phyloP scores from a whole-genome alignment of 306 rosid genomes.

The Inga leiocalycina region DNA sequence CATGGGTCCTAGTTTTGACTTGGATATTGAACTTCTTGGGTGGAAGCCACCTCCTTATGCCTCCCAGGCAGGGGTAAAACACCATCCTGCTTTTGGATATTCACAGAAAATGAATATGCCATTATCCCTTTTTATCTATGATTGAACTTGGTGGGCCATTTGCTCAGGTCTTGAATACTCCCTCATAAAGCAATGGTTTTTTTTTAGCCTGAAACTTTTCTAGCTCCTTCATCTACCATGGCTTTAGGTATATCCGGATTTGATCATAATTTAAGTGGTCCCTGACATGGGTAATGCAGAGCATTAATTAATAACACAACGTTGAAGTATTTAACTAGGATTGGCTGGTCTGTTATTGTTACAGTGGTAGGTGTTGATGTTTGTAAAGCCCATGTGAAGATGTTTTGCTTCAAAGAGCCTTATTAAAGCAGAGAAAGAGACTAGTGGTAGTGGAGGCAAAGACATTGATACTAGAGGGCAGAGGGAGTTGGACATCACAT shows the following conservation, averaged over 20 bases:
- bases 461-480: conserved; percentile 34
- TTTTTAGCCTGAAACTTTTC: conserved; percentile 29
- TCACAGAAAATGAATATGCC: conserved; percentile 40
- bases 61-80: conserved; percentile 43
- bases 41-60: conserved; percentile 52
- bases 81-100: conserved; percentile 41
- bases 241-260: conserved; percentile 5
- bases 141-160: conserved; percentile 47
- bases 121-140: conserved; percentile 35
- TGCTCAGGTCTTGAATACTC: conserved; percentile 18
- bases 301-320: not conserved
- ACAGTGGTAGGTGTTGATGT: conserved; percentile 22
- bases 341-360: not conserved
- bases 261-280: conserved; percentile 39
- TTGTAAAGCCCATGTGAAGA: conserved; percentile 43
- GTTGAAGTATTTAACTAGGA: conserved; percentile 2
- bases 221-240: conserved; percentile 36
- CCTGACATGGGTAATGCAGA: conserved; percentile 5
- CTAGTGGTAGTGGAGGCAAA: conserved; percentile 34
- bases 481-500: conserved; percentile 52
- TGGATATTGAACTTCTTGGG: conserved; percentile 32
- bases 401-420: conserved; percentile 36
- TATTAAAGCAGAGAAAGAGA: conserved; percentile 44
- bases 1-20: conserved; percentile 42
- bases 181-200: conserved; percentile 10